Percentiles rank a stretch among this genome's conserved stretches.
Evolutionary conservation across 306 rosid genomes (phyloP).

Genomic region (Bauhinia variegata): DNA sequence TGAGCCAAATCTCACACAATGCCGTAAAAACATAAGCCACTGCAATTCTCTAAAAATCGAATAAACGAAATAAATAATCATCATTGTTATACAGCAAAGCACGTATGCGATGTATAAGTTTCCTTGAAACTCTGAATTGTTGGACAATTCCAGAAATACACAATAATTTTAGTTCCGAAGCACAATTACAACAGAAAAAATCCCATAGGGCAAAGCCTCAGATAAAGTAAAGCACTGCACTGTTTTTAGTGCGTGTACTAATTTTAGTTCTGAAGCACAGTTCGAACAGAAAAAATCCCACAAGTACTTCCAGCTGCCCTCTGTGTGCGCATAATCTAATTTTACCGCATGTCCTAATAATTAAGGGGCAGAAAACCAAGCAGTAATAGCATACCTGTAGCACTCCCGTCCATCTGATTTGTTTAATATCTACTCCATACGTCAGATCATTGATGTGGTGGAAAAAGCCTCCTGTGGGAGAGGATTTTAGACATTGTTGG

Average conservation of each 20-base stretch:
- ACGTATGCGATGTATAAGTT: background rate
- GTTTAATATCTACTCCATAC: slow-evolving; percentile 83
- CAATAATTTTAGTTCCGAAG: background rate
- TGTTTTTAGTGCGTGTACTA: slow-evolving; percentile 3
- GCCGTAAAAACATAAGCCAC: slow-evolving; percentile 79
- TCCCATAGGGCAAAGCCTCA: background rate
- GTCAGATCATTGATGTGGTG: slow-evolving; percentile 74
- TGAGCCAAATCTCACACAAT: slow-evolving; percentile 92
- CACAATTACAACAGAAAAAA: background rate
- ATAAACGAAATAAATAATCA: slow-evolving; percentile 11
- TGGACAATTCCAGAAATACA: background rate
- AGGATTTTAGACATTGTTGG: slow-evolving; percentile 15
- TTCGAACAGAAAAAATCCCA: too few relatives aligned
- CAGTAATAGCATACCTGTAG: slow-evolving; percentile 61
- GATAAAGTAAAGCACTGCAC: background rate
- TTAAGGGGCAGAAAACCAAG: background rate
- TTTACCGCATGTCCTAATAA: background rate
- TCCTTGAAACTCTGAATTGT: slow-evolving; percentile 4
- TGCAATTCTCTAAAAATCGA: slow-evolving; percentile 72
- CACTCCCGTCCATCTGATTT: slow-evolving; percentile 84
- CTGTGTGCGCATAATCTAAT: background rate
- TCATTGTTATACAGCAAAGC: slow-evolving; percentile 5
- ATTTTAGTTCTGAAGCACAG: too few relatives aligned
- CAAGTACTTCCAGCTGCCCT: background rate
- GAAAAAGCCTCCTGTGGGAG: slow-evolving; percentile 77